Percentiles rank a stretch among this genome's conserved stretches.
These are phyloP conservation scores for Lachnellula suecica DNA, from an alignment of 2,329 filamentous ascomycete species.

Conservation along the genomic window DNA sequence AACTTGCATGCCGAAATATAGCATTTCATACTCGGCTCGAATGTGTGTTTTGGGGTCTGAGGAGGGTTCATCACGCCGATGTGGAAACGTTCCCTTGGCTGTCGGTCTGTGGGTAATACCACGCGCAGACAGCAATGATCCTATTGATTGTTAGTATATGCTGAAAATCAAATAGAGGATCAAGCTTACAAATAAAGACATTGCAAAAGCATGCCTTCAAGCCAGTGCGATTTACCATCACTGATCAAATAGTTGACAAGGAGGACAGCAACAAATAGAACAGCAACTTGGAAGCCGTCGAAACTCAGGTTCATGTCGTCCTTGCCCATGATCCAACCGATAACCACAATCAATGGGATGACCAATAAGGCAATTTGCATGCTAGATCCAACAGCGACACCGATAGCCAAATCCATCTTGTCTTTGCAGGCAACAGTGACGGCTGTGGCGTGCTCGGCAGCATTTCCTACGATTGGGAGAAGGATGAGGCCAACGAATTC, in stretches of 20 bases:
- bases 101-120: slow-evolving; percentile 17
- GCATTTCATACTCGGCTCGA: background rate
- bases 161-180: background rate
- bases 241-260: slow-evolving; percentile 84
- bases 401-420: slow-evolving; percentile 79
- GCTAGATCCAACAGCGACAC: slow-evolving; percentile 78
- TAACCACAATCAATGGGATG: slow-evolving; percentile 75
- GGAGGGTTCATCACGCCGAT: background rate
- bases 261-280: slow-evolving; percentile 79
- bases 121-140: slow-evolving; percentile 22
- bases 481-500: slow-evolving; percentile 80
- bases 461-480: slow-evolving; percentile 80
- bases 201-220: slow-evolving; percentile 31
- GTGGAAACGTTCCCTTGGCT: background rate
- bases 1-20: background rate
- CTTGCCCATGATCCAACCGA: slow-evolving; percentile 74
- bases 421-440: slow-evolving; percentile 72
- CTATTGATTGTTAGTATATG: background rate
- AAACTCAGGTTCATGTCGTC: slow-evolving; percentile 67
- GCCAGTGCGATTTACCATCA: slow-evolving; percentile 60
- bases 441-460: slow-evolving; percentile 79
- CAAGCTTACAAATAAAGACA: slow-evolving; percentile 31
- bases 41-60: background rate
- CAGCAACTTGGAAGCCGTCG: slow-evolving; percentile 82
- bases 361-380: slow-evolving; percentile 83